Evolutionary conservation across 192 early-diverging fungal species (phyloP), one percentile per base, ranked within the genome.

Genomic region (Linnemannia exigua): DNA sequence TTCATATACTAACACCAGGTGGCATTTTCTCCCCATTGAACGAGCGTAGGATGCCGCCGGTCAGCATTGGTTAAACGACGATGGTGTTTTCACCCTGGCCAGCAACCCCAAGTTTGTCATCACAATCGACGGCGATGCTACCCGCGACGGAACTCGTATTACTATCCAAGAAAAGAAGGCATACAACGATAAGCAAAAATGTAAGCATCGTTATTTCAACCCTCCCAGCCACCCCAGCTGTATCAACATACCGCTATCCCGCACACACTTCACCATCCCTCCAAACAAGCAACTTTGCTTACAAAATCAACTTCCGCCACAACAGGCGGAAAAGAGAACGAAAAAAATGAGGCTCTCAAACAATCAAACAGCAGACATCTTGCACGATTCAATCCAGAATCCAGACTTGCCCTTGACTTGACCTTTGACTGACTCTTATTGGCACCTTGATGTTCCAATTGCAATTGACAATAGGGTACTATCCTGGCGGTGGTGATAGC

Each of bases 171-270:
- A 86, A 46, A 86, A 80, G 74, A 86, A 86, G 75, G 68, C 84
- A 31, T 80, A 86, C 61, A 76, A 86, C 75, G 84, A 86, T 48
- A 86, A 86, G 44, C 84, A 86, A 71, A 86, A 86, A 61, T 86
- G 83, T 86, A 76, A 72, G 58, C 19, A 31, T 22, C 47, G 22
- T 25, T 25, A 63, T 63, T 25, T 25, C 58, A 22, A 19, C 52
- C 19, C 8, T 47, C 46, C 46, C 46, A 14, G 11, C 46, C 46
- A 47, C 15, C 46, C 4, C 46, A 47, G 9, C 46, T 15, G 22
- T 20, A 16, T 51, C 19, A 51, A 5, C 50, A 16, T 17, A 51
- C 22, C 17, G n/a, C 50, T 20, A 51, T 58, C 28, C 58, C 58
- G 58, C 58, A n/a, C n/a, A n/a, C 58, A 28, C 11, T 31, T 25